A percentile compares a stretch with the other conserved stretches of the same genome.
phyloP scores from a whole-genome alignment of 2,329 filamentous ascomycete genomes.

The Samsoniella hepiali region DNA sequence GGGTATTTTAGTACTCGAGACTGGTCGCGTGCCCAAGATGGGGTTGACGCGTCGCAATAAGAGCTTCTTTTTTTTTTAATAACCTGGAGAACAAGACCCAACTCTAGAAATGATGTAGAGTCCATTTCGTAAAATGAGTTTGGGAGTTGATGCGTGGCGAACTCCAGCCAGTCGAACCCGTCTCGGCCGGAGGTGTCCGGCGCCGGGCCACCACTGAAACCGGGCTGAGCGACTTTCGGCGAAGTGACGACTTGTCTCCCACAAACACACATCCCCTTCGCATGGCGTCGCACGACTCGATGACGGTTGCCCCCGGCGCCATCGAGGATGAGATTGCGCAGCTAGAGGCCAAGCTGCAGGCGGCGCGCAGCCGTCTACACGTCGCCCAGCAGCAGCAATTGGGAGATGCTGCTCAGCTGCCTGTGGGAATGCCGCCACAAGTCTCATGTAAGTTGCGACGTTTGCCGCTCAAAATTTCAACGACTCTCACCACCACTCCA shows the following conservation, averaged over 20 bases:
- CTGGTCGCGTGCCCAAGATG: background rate
- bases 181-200: background rate
- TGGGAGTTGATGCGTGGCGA: background rate
- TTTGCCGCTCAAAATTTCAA: no score
- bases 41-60: background rate
- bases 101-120: no score
- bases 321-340: slow-evolving; percentile 55
- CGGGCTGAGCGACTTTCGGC: slow-evolving; percentile 16
- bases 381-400: slow-evolving; percentile 24
- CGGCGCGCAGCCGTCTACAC: slow-evolving; percentile 42
- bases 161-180: background rate
- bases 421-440: slow-evolving; percentile 8
- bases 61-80: background rate
- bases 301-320: slow-evolving; percentile 27
- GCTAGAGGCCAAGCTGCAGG: slow-evolving; percentile 52
- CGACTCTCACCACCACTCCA: slow-evolving; percentile 1
- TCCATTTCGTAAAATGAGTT: background rate
- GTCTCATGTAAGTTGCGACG: slow-evolving; percentile 21
- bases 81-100: no score
- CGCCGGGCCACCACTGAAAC: background rate
- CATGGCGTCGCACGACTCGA: slow-evolving; percentile 22
- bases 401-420: background rate
- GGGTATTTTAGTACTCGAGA: background rate
- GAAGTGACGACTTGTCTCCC: background rate
- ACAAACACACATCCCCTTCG: background rate